Base-by-base conservation (phyloP, 257 asterid genomes). In the Coffea canephora region DNA sequence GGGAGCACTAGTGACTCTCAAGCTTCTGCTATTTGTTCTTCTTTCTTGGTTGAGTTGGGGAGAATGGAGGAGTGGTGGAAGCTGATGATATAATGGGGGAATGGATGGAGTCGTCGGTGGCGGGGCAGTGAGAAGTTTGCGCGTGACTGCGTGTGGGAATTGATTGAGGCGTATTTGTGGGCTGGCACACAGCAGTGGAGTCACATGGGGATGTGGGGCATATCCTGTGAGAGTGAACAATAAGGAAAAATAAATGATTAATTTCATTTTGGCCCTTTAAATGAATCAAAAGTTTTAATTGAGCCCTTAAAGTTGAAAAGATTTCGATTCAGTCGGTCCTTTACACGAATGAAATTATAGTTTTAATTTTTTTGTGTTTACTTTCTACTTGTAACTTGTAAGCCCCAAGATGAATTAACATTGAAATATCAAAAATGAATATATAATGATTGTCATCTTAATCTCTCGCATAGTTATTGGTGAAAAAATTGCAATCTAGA, bases 181-280 rank as follows among this genome's bases (percentile, higher is more conserved):
- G 89, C 83, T 88, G 94, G 84, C 91, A 68, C 41, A 82, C 81
- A 77, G 80, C 77, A 61, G 71, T 6, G 25, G 36, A 83, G 73
- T 83, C 84, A 83, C 84, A 83, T 83, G 86, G 84, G 76, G 65
- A 1, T 78, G 54, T 69, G 54, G 79, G 73, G 25, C n/a, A 19
- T 43, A n/a, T 59, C 55, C 71, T 45, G 46, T 6, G 76, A 71
- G 46, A 45, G 41, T 69, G 18, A 67, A 31, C 15, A 48, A 0
- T 8, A 48, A 11, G 52, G 12, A 48, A 48, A 48, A 11, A 8
- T 1, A 8, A 48, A 48, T 14, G 16, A 6, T 13, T 71, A n/a
- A 34, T 71, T 39, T 9, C 45, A 23, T 12, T 43, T 11, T 39
- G 34, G 2, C 5, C 55, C 52, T 16, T 39, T 8, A 19, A 43